phyloP scores from a whole-genome alignment of 345 rosid genomes.

The Linum tenue region DNA sequence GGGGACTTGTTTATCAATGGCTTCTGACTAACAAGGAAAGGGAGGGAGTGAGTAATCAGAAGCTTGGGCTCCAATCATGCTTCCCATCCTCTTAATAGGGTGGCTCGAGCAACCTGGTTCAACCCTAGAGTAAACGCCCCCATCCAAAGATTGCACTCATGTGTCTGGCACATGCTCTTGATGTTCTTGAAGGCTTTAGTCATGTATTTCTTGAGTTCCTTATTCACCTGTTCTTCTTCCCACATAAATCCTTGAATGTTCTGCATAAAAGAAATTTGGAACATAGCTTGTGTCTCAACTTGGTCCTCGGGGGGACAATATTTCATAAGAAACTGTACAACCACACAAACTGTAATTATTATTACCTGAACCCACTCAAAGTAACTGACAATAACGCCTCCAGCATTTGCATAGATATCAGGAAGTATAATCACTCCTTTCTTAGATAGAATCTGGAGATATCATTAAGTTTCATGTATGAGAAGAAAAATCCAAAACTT shows the following conservation, averaged over 20 bases:
- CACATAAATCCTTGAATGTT: constrained; percentile 99
- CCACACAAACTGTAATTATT: background rate
- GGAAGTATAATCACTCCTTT: constrained; percentile 92
- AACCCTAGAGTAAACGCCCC: constrained; percentile 98
- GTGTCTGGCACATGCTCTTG: constrained; percentile 79
- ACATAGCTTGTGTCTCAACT: too few relatives aligned
- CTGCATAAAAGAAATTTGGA: constrained; percentile 34
- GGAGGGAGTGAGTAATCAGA: background rate
- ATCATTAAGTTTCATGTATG: constrained; percentile 3
- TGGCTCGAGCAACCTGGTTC: constrained; percentile 88
- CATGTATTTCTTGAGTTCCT: constrained; percentile 75
- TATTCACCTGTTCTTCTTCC: constrained; percentile 87
- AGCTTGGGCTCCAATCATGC: constrained; percentile 29
- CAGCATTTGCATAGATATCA: constrained; percentile 94
- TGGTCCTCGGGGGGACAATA: too few relatives aligned
- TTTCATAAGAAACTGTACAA: too few relatives aligned
- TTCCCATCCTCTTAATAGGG: constrained; percentile 89
- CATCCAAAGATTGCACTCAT: constrained; percentile 87
- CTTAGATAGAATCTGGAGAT: constrained; percentile 75
- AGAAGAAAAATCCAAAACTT: background rate
- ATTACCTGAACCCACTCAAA: constrained; percentile 99
- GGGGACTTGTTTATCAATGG: background rate
- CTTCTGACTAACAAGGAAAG: background rate
- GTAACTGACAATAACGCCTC: constrained; percentile 97
- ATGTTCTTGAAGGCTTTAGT: constrained; percentile 74